Conservation (phyloP, 768 basidiomycete genomes). For the Suillus ampliporus region DNA sequence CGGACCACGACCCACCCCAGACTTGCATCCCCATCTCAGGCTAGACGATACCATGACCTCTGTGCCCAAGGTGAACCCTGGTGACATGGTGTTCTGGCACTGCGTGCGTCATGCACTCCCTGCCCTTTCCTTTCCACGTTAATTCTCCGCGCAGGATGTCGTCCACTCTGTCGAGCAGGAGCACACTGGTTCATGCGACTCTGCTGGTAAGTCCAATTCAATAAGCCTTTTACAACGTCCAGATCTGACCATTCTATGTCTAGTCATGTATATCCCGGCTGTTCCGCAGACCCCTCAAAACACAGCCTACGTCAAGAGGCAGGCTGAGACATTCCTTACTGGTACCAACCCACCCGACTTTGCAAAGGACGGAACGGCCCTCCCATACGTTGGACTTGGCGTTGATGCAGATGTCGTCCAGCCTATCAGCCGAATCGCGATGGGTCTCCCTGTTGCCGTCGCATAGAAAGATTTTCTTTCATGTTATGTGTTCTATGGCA, state of each 20-base stretch:
- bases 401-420: conserved; percentile 43
- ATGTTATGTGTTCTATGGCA: background rate
- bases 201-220: conserved; percentile 49
- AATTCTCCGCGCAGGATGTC: conserved; percentile 41
- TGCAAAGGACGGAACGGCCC: conserved; percentile 51
- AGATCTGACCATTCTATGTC: conserved; percentile 8
- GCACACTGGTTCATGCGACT: conserved; percentile 60
- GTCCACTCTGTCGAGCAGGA: conserved; percentile 54
- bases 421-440: conserved; percentile 43
- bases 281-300: conserved; percentile 70
- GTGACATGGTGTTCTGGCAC: conserved; percentile 84
- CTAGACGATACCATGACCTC: conserved; percentile 71
- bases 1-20: conserved; percentile 55
- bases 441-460: conserved; percentile 44
- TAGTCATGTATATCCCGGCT: conserved; percentile 82
- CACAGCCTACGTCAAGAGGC: conserved; percentile 62
- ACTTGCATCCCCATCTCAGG: conserved; percentile 69
- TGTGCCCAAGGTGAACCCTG: conserved; percentile 72
- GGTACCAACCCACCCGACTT: conserved; percentile 77
- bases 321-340: conserved; percentile 63
- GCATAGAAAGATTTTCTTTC: background rate
- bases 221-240: background rate
- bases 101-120: conserved; percentile 43
- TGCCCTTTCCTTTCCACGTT: background rate
- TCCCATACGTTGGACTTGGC: conserved; percentile 46